Evolutionary conservation across 2,329 filamentous ascomycete genomes (phyloP).

Genomic region (Trichoderma pleuroti): DNA sequence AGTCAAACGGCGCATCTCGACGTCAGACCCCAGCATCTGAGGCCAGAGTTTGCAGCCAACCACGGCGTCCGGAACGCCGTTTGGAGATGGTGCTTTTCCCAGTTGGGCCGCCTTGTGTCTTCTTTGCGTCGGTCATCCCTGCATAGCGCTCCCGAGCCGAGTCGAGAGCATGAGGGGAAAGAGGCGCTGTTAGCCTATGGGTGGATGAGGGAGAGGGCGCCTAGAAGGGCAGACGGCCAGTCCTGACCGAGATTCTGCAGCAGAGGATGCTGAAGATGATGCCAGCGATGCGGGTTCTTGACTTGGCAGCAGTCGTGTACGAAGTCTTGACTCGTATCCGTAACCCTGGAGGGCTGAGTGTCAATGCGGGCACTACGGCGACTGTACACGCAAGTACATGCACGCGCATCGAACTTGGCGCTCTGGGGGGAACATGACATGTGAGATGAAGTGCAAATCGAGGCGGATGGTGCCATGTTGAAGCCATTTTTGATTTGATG

Average conservation of each 20-base stretch:
- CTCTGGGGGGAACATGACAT: background rate
- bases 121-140: conserved; percentile 5
- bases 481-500: background rate
- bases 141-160: conserved; percentile 12
- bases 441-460: background rate
- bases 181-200: background rate
- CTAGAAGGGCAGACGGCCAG: background rate
- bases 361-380: background rate
- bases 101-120: background rate
- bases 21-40: conserved; percentile 8
- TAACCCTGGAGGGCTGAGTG: background rate
- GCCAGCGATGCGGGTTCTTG: background rate
- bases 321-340: background rate
- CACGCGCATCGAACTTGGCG: background rate
- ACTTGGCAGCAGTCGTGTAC: background rate
- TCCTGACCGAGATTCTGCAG: background rate
- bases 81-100: conserved; percentile 12
- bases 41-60: conserved; percentile 9
- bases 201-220: background rate
- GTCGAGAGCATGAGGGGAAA: conserved; percentile 14
- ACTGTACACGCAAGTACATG: background rate
- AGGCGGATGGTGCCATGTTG: background rate
- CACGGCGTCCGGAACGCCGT: conserved; percentile 12
- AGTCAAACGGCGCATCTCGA: conserved; percentile 14
- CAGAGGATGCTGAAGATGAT: background rate